A percentile compares a stretch with the other conserved stretches of the same genome.
Conservation (phyloP, 169 alveolate species). For the Babesia bovis region DNA sequence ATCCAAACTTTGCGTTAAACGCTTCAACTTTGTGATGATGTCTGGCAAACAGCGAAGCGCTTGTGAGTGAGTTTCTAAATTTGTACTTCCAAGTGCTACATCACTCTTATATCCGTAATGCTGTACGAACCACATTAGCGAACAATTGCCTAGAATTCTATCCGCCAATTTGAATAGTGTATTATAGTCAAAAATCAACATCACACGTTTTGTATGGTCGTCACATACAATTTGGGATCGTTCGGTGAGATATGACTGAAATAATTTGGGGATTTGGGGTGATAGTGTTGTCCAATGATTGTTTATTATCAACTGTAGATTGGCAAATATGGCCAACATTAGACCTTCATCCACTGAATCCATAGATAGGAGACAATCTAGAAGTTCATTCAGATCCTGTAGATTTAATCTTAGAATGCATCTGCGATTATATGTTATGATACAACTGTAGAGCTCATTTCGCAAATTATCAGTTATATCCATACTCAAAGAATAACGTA, state of each 20-base stretch:
- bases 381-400: slow-evolving; percentile 19
- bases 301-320: slow-evolving; percentile 1
- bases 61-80: background rate
- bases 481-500: slow-evolving; percentile 1
- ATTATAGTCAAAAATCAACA: background rate
- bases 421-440: background rate
- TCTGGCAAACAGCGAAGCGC: background rate
- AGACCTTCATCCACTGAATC: slow-evolving; percentile 16
- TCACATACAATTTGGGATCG: background rate
- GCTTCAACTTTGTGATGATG: background rate
- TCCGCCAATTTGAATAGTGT: slow-evolving; percentile 14
- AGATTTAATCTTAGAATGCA: slow-evolving; percentile 5
- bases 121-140: slow-evolving; percentile 8
- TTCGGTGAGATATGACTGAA: slow-evolving; percentile 10
- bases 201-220: background rate
- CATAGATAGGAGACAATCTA: slow-evolving; percentile 4
- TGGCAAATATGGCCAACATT: slow-evolving; percentile 14
- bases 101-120: background rate
- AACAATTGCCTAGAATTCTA: background rate
- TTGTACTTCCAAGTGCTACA: background rate
- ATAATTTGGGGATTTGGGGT: background rate
- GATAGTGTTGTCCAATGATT: background rate
- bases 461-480: background rate
- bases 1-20: background rate
- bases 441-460: background rate